Base-by-base conservation (phyloP, 768 basidiomycete genomes). In the Roridomyces roridus region DNA sequence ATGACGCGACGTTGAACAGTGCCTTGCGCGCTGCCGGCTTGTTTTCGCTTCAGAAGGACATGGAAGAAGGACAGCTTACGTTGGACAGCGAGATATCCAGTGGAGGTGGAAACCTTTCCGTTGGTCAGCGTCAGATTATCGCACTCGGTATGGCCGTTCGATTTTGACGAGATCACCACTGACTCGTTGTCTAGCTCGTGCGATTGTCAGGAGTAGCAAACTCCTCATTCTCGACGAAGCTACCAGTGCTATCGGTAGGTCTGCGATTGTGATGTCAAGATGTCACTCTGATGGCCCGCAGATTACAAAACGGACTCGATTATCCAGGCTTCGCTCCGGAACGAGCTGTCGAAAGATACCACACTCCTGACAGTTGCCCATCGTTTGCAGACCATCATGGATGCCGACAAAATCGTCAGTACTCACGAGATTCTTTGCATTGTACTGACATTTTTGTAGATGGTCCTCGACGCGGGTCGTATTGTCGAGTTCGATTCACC, bases 401-500 rank as follows among this genome's bases (percentile, higher is more conserved):
- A 73, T 46, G 56, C 59, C 15, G 72, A 73, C 52, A 70, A 67
- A 46, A 69, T 73, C 41, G 67, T 72, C 49, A 12, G 68, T 12
- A 71, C 69, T 23, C 1, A 69, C 72, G 34, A 68, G 66, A 1
- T 11, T 4, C 64, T 14, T 15, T 18, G 43, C 41, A 21, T 10
- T 42, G 15, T 37, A 25, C 48, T 53, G n/a, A 57, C 6, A 6
- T 25, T 5, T 18, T 44, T 41, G 14, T 41, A 73, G 71, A 70
- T 83, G 71, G 71, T 74, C 9, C 69, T 82, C 6, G 80, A 79
- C 31, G 78, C 76, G 6, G 82, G 82, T 1, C 71, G 75, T 43
- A 63, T 82, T 39, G 71, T 85, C 39, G 85, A 87, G 61, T 86
- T 79, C 59, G 85, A 84, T 63, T 74, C 75, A 21, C 86, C 86